phyloP scores from a whole-genome alignment of 805 yeast genomes.

The Candida easanensis region DNA sequence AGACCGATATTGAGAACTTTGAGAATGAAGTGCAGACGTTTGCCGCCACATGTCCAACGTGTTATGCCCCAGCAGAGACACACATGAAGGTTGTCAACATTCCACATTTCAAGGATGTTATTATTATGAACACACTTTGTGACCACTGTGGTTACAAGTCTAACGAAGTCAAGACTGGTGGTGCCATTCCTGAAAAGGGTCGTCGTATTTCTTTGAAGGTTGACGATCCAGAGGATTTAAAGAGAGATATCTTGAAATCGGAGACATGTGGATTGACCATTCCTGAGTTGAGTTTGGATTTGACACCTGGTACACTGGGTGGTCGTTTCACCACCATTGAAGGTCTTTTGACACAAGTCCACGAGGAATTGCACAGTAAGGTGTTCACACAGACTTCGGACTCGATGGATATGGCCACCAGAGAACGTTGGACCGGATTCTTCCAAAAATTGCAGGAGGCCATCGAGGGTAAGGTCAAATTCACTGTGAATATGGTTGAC shows the following conservation, averaged over 20 bases:
- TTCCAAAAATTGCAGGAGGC: constrained; percentile 75
- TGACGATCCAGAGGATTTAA: constrained; percentile 84
- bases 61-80: constrained; percentile 79
- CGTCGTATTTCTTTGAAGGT: constrained; percentile 67
- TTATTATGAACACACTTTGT: constrained; percentile 93
- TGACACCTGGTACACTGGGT: constrained; percentile 95
- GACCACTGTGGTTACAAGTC: constrained; percentile 92
- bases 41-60: constrained; percentile 88
- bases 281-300: constrained; percentile 87
- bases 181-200: constrained; percentile 88
- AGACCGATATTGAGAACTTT: constrained; percentile 79
- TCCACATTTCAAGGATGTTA: constrained; percentile 97
- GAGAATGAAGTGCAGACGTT: constrained; percentile 91
- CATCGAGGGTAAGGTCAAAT: constrained; percentile 72
- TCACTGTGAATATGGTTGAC: constrained; percentile 88
- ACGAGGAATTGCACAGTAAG: constrained; percentile 82
- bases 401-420: constrained; percentile 80
- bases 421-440: constrained; percentile 79
- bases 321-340: constrained; percentile 97
- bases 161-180: constrained; percentile 98
- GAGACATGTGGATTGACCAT: constrained; percentile 85
- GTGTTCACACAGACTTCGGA: constrained; percentile 86
- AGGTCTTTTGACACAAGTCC: constrained; percentile 85
- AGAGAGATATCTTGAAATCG: constrained; percentile 90
- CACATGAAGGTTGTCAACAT: constrained; percentile 96